phyloP scores from a whole-genome alignment of 108 stramenopile species.

The Cyclostephanos tholiformis region DNA sequence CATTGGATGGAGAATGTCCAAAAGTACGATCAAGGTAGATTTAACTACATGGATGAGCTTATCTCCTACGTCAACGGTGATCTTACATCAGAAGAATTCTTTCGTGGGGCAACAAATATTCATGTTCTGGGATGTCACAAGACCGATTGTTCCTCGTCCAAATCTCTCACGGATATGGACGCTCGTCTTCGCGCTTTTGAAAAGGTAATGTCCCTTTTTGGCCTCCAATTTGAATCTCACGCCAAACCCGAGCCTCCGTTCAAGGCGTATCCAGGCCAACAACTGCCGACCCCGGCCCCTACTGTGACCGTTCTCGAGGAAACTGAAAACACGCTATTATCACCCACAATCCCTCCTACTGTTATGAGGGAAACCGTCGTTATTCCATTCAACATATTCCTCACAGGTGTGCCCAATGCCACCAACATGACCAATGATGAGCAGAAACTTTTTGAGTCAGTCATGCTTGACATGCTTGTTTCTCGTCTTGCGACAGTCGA shows the following conservation, averaged over 20 bases:
- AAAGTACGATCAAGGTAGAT: conserved; percentile 36
- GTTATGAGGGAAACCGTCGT: conserved; percentile 11
- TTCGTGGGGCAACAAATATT: conserved; percentile 19
- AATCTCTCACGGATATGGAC: conserved; percentile 26
- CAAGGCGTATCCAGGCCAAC: conserved; percentile 38
- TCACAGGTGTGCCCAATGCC: conserved; percentile 38
- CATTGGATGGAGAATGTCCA: conserved; percentile 54
- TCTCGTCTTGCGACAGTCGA: conserved; percentile 31
- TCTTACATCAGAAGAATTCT: conserved; percentile 27
- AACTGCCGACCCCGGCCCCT: conserved; percentile 28
- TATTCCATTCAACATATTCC: conserved; percentile 34
- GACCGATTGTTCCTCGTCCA: conserved; percentile 12
- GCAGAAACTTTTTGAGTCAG: conserved; percentile 27
- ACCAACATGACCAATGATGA: conserved; percentile 44
- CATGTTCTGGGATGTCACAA: conserved; percentile 46
- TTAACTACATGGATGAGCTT: conserved; percentile 41
- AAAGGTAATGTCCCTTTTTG: conserved; percentile 38
- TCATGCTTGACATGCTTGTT: conserved; percentile 38
- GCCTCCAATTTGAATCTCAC: conserved; percentile 42
- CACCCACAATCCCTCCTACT: conserved; percentile 26
- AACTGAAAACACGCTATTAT: not conserved
- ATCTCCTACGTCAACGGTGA: conserved; percentile 31
- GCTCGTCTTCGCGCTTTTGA: conserved; percentile 43
- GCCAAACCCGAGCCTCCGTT: conserved; percentile 45
- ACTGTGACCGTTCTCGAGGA: conserved; percentile 5